Base-by-base conservation (phyloP, 1,139 yeast genomes). In the Geotrichum restrictum region DNA sequence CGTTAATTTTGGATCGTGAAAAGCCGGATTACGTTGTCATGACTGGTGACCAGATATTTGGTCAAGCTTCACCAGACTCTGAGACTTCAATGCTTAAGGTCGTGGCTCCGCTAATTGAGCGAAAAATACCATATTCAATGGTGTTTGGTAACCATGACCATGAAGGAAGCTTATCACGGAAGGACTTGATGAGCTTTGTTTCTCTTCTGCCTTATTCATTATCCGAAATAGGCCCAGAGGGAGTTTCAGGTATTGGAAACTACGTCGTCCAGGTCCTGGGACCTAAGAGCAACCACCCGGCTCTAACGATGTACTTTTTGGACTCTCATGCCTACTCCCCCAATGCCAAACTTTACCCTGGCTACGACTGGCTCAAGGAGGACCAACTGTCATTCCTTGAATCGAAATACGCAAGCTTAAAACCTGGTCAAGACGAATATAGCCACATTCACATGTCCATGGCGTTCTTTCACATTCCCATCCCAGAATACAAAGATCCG, bases 401-500 rank as follows among this genome's bases (percentile, higher is more conserved):
- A 58, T 62, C 69, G n/a, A 69, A 75, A 57, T 69, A 74, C 54
- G 69, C 68, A 21, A 56, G 64, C 27, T 55, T 75, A 48, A 63
- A 68, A 58, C 63, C 67, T 14, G 59, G 64, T 18, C 69, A 72
- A 38, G 63, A 67, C 1, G 63, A 71, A 21, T 74, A 74, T 62
- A 57, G 77, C n/a, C 69, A 68, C 44, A 68, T 69, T 32, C 85
- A 78, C 52, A 62, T 87, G 59, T 77, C 89, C 16, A 82, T 93
- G 89, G 96, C 95, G 0, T 91, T 91, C 63, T 85, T 89, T 75
- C 98, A 93, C 65, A 89, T 93, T 39, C 98, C 98, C 0, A 62
- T 89, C 18, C 94, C 96, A 0, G 97, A 91, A 67, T 89, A 80
- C 65, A 72, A 80, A 52, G 76, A 83, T 51, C 56, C 65, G 19